These are phyloP conservation scores for Paramecium pentaurelia DNA, from an alignment of 73 alveolate species.

Conservation along the genomic window DNA sequence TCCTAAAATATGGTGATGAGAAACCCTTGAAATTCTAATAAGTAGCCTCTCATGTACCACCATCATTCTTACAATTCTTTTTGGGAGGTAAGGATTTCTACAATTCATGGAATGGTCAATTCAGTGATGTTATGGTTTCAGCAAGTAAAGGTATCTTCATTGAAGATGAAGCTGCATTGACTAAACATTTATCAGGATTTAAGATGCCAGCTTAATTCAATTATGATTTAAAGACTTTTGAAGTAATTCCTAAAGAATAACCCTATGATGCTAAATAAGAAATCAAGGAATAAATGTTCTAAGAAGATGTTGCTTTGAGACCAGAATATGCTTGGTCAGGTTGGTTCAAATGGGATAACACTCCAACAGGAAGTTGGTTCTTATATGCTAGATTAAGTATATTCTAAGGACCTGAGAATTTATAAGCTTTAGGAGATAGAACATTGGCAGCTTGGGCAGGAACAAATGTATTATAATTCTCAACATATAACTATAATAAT, in stretches of 20 bases:
- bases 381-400: not conserved
- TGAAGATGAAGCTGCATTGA: constrained; percentile 3
- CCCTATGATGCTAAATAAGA: not conserved
- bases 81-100: constrained; percentile 27
- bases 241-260: not conserved
- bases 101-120: constrained; percentile 1
- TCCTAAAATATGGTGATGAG: not conserved
- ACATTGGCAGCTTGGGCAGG: not conserved
- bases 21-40: not conserved
- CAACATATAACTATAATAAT: not conserved
- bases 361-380: not conserved
- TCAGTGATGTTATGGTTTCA: not conserved
- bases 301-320: not conserved
- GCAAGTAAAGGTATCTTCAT: constrained; percentile 22
- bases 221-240: not conserved
- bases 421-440: not conserved
- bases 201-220: not conserved
- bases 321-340: constrained; percentile 40
- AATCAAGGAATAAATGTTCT: not conserved
- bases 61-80: constrained; percentile 4
- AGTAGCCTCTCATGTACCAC: not conserved
- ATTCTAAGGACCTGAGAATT: not conserved
- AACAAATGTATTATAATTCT: not conserved
- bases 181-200: not conserved
- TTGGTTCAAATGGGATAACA: not conserved